Evolutionary conservation across 331 rosid genomes (phyloP).

Genomic region (Rhamnella rubrinervis): DNA sequence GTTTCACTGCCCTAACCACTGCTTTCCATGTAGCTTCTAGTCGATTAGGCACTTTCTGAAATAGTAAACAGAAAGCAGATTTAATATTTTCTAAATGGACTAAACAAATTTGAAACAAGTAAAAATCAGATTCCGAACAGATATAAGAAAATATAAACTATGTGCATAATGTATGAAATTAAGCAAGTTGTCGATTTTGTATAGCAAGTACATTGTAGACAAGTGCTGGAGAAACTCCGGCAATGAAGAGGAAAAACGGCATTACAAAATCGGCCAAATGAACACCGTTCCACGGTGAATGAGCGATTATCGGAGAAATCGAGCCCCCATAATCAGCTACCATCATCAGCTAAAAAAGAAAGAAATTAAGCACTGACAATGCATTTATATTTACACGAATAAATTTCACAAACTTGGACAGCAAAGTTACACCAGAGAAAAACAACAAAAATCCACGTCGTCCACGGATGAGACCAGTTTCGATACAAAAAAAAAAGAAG

Average conservation of each 20-base stretch:
- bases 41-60: conserved; percentile 56
- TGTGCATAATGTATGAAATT: background rate
- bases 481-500: background rate
- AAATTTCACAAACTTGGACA: background rate
- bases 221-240: conserved; percentile 76
- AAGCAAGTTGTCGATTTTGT: background rate
- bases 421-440: too few species aligned
- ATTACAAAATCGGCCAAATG: conserved; percentile 84
- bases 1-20: conserved; percentile 47
- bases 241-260: conserved; percentile 83
- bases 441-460: too few species aligned
- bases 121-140: background rate
- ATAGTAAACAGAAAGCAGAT: conserved; percentile 3
- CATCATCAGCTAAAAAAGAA: conserved; percentile 66
- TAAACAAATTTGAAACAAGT: background rate
- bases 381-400: background rate
- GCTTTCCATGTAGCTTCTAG: conserved; percentile 60
- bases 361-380: background rate
- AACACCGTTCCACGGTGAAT: conserved; percentile 80
- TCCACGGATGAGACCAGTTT: background rate
- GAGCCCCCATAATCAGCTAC: conserved; percentile 78
- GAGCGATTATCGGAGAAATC: conserved; percentile 60
- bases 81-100: background rate
- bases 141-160: background rate
- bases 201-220: conserved; percentile 53